Conservation (phyloP, 1,284 basidiomycete genomes). For the Apiotrichum laibachii region DNA sequence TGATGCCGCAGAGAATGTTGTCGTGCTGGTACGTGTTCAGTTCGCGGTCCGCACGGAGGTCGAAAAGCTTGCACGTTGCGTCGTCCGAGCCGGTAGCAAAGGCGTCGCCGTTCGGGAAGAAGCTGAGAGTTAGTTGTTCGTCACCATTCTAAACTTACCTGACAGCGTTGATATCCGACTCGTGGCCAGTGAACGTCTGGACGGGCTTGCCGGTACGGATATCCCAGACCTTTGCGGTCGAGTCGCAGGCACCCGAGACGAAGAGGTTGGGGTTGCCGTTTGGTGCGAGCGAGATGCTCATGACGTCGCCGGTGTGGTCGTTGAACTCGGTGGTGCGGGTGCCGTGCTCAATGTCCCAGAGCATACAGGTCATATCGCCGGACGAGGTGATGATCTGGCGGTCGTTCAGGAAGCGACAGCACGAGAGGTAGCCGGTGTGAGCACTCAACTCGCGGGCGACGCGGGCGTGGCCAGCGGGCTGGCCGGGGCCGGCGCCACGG, state of each 20-base stretch:
- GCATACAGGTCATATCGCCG: constrained; percentile 99
- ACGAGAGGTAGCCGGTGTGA: constrained; percentile 94
- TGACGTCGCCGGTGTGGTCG: constrained; percentile 98
- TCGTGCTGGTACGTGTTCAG: constrained; percentile 96
- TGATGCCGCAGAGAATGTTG: constrained; percentile 97
- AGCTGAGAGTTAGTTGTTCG: constrained; percentile 56
- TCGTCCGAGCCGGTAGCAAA: constrained; percentile 99
- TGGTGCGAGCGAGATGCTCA: constrained; percentile 93
- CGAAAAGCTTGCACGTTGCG: constrained; percentile 95
- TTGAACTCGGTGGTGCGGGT: constrained; percentile 94
- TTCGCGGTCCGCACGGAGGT: constrained; percentile 95
- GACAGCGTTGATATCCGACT: constrained; percentile 98
- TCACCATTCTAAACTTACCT: constrained; percentile 62
- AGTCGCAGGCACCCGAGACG: constrained; percentile 97
- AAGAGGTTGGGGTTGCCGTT: constrained; percentile 94
- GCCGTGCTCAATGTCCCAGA: constrained; percentile 98
- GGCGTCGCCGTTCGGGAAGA: constrained; percentile 98
- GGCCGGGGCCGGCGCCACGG: constrained; percentile 53
- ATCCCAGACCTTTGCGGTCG: constrained; percentile 98
- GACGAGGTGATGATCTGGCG: constrained; percentile 95
- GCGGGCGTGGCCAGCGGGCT: constrained; percentile 52
- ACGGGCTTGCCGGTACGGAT: constrained; percentile 94
- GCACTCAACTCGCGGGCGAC: constrained; percentile 82
- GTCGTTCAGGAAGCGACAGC: constrained; percentile 98
- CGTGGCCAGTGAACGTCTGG: constrained; percentile 97